Base-by-base conservation (phyloP, 805 yeast species). In the Jamesozyma lodderae region DNA sequence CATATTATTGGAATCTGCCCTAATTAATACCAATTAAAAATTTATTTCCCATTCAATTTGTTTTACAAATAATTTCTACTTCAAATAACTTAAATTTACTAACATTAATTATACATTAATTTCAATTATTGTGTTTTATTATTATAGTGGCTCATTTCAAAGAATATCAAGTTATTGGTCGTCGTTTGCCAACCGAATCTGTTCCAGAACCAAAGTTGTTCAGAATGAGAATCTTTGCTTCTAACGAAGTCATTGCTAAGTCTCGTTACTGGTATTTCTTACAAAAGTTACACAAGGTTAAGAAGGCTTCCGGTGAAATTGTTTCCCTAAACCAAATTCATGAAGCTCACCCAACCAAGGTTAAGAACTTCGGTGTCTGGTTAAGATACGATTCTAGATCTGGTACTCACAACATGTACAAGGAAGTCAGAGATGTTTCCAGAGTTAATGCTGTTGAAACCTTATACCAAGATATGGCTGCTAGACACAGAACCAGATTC, bases 391-490 rank as follows among this genome's bases (percentile, higher is more conserved):
- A 92, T 70, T 92, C 99, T 56, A 94, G 99, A 83, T 92, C 98
- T 59, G 99, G 99, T 77, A 88, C 95, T 66, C 98, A 92, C 94
- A 92, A 92, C 94, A 90, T 92, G 96, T 92, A 92, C 96, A 92
- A 90, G 80, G 98, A 92, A 79, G 85, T 86, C 90, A 87, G 98
- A 75, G 98, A 90, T 63, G 94, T 90, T 62, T 73, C 95, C 78
- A 92, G 98, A 79, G 94, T 87, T 52, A 95, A 85, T 70, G 98
- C 97, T 59, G 96, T 92, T 66, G 95, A 84, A 73, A 76, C 92
- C 67, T 81, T 92, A 81, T 92, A 92, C 92, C 88, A 83, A 72
- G 99, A 92, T 75, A 83, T 92, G 83, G 99, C 99, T 73, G 96
- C 99, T 60, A 88, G 98, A 79, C 99, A 92, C 94, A 87, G 98